Base-by-base conservation (phyloP, 1,139 yeast genomes). In the Saccharomyces pastorianus region DNA sequence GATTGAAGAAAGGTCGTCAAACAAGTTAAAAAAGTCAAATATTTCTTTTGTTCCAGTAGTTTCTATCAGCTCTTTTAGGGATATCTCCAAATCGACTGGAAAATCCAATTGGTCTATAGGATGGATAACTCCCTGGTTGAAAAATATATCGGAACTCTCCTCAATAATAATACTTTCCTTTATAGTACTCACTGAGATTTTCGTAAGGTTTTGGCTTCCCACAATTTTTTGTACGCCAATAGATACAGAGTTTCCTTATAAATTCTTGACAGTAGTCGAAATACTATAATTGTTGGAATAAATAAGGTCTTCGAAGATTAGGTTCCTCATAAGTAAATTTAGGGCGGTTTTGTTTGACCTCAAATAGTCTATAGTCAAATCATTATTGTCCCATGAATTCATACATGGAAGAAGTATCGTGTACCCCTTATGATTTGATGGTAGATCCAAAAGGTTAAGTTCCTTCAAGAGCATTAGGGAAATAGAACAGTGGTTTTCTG, bases 71-170 rank as follows among this genome's bases (percentile, higher is more conserved):
- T 88, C 85, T 1, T 60, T 54, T 17, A 88, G 71, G 0, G 84
- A 70, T 3, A 93, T 78, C 8, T 74, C 68, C 32, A 91, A 71
- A 32, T 73, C 69, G 0, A 71, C 68, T 0, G 97, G 96, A 8
- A 89, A 71, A 1, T 81, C 65, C 0, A 88, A 74, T 9, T 76
- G 69, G 48, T 76, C 72, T 5, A 87, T 73, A 1, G 91, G 82
- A 66, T 90, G 98, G 2, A 88, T 80, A 0, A 91, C 96, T 0
- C 98, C 99, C 64, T 86, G 85, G 58, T 81, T 83, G 67, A 88
- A 91, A 17, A 93, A 67, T 7, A 89, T 77, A 66, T 93, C 97
- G 1, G 82, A 74, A 56, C 81, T 77, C 51, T 76, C 74, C 2
- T 73, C 55, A 61, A 71, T 44, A 25, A 59, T 48, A 63, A 73